A percentile compares a stretch with the other conserved stretches of the same genome.
Evolutionary conservation across 176 grass and related monocot species (phyloP).

Genomic region (Coix lacrymajobi): DNA sequence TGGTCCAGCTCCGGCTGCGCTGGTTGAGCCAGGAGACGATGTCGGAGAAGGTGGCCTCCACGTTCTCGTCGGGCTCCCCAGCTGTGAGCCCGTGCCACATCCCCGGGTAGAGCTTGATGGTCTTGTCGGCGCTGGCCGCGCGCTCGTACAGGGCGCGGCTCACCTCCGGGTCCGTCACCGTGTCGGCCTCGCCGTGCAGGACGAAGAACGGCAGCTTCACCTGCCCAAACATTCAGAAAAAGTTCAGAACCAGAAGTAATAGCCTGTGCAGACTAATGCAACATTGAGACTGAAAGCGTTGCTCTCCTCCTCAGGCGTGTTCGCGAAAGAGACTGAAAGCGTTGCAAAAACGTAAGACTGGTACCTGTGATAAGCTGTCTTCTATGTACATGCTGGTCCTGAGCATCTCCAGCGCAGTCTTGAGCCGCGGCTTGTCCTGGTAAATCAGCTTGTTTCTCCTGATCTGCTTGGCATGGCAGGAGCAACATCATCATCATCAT

Average conservation of each 20-base stretch:
- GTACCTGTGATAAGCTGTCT: slow-evolving; percentile 60
- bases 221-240: slow-evolving; percentile 8
- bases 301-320: too few relatives aligned
- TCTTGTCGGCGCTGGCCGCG: slow-evolving; percentile 68
- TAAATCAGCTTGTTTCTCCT: slow-evolving; percentile 85
- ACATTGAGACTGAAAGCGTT: not conserved
- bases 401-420: slow-evolving; percentile 80
- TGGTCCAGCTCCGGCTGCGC: slow-evolving; percentile 39
- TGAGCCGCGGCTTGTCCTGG: slow-evolving; percentile 86
- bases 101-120: slow-evolving; percentile 84
- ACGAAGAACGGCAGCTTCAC: slow-evolving; percentile 88
- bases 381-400: slow-evolving; percentile 85
- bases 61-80: slow-evolving; percentile 75
- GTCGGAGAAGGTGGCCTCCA: slow-evolving; percentile 61
- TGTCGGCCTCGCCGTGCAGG: slow-evolving; percentile 87
- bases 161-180: slow-evolving; percentile 84
- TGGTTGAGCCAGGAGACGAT: slow-evolving; percentile 66
- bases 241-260: not conserved
- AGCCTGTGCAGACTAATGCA: too few relatives aligned
- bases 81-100: slow-evolving; percentile 96
- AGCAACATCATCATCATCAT: not conserved
- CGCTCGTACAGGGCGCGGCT: slow-evolving; percentile 74
- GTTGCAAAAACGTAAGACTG: too few relatives aligned
- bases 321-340: too few relatives aligned
- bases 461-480: slow-evolving; percentile 42